phyloP scores from a whole-genome alignment of 2,329 filamentous ascomycete genomes.

The Lecanicillium sp. region DNA sequence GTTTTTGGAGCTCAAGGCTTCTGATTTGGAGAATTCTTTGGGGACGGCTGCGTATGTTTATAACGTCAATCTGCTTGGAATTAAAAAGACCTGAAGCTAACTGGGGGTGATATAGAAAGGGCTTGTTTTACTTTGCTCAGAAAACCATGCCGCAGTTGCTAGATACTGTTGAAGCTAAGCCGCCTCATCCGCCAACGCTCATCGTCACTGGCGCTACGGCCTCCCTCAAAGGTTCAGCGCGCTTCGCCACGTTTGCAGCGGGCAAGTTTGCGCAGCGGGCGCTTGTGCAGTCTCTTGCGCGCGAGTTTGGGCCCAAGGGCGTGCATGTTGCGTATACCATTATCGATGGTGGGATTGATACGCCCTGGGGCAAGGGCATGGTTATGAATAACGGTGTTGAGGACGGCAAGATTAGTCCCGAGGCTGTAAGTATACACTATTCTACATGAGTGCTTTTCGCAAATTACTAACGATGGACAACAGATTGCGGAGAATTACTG shows the following conservation, averaged over 20 bases:
- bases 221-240: slow-evolving; percentile 62
- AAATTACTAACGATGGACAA: slow-evolving; percentile 6
- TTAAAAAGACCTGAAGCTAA: too few species aligned
- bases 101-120: slow-evolving; percentile 34
- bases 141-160: slow-evolving; percentile 62
- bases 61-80: too few species aligned
- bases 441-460: neutral
- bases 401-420: slow-evolving; percentile 61
- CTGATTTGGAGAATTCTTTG: slow-evolving; percentile 40
- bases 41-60: slow-evolving; percentile 39
- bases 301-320: slow-evolving; percentile 77
- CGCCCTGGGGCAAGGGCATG: slow-evolving; percentile 55
- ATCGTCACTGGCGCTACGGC: slow-evolving; percentile 86
- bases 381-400: slow-evolving; percentile 34
- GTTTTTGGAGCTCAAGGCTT: slow-evolving; percentile 46
- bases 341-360: slow-evolving; percentile 81
- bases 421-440: slow-evolving; percentile 50
- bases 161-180: slow-evolving; percentile 42
- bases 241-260: slow-evolving; percentile 63
- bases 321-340: slow-evolving; percentile 78
- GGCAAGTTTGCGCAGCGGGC: slow-evolving; percentile 75
- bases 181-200: slow-evolving; percentile 61
- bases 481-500: slow-evolving; percentile 85
- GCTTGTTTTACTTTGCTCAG: slow-evolving; percentile 71
- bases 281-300: slow-evolving; percentile 64